These are phyloP conservation scores for Xylariomycetidae sp. DNA, from an alignment of 2,329 filamentous ascomycete species.

Conservation along the genomic window DNA sequence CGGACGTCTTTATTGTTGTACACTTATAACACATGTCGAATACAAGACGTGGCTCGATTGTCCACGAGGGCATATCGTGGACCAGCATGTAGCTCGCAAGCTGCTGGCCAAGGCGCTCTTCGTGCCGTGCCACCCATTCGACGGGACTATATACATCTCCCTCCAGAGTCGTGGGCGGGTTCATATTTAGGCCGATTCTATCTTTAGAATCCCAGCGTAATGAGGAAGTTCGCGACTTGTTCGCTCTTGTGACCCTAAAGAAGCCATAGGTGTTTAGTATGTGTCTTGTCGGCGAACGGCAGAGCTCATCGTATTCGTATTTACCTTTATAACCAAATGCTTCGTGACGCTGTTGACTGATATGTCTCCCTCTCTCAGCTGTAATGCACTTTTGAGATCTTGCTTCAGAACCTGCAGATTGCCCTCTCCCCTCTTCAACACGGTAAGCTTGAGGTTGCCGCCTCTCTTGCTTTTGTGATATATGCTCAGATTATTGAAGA, in stretches of 20 bases:
- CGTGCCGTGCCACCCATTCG: neutral
- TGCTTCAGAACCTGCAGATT: conserved; percentile 58
- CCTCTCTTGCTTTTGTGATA: conserved; percentile 72
- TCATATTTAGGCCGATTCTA: neutral
- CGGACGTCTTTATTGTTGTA: no score
- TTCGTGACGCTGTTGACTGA: conserved; percentile 57
- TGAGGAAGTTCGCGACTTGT: conserved; percentile 18
- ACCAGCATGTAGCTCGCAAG: no score
- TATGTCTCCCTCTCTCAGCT: conserved; percentile 50
- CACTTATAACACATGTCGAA: no score
- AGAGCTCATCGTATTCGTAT: conserved; percentile 14
- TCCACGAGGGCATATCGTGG: neutral
- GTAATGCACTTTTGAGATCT: conserved; percentile 58
- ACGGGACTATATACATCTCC: conserved; percentile 16
- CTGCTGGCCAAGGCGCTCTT: no score
- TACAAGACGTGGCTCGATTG: neutral
- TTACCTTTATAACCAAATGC: conserved; percentile 72
- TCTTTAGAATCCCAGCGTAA: conserved; percentile 20
- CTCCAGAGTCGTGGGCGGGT: neutral
- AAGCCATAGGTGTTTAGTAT: conserved; percentile 3
- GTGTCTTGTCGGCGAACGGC: neutral
- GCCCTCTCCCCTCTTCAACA: conserved; percentile 76
- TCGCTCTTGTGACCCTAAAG: conserved; percentile 17
- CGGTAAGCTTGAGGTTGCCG: conserved; percentile 69
- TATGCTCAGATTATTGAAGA: conserved; percentile 66